A percentile compares a stretch with the other conserved stretches of the same genome.
Conservation (phyloP, 1,284 basidiomycete species). For the Ceratobasidium sp. region DNA sequence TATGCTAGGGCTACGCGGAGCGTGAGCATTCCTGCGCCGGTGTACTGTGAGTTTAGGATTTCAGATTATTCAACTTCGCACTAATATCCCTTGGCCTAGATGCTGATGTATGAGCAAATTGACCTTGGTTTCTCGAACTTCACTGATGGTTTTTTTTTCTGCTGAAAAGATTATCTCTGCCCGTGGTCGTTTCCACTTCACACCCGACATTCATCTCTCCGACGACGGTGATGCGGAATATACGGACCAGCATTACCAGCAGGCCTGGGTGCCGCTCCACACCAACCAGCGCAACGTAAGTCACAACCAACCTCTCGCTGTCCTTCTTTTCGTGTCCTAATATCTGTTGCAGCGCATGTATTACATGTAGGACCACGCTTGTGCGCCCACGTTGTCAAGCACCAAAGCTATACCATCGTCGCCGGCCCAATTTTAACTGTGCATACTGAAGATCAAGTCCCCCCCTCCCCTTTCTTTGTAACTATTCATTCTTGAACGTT, state of each 20-base stretch:
- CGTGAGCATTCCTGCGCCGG: constrained; percentile 35
- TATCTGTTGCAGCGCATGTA: constrained; percentile 24
- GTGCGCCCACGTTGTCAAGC: neutral
- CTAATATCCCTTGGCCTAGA: constrained; percentile 1
- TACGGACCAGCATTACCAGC: constrained; percentile 39
- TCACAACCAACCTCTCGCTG: neutral
- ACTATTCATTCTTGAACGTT: neutral
- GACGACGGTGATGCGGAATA: constrained; percentile 35
- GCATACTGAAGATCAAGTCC: constrained; percentile 28
- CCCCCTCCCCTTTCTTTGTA: neutral
- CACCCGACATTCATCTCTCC: constrained; percentile 21
- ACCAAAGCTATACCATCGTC: too few relatives aligned
- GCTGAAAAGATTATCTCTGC: constrained; percentile 39
- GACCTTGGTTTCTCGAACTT: neutral
- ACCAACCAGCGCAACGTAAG: constrained; percentile 19
- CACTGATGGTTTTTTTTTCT: neutral
- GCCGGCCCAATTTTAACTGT: constrained; percentile 7
- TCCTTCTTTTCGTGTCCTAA: too few relatives aligned
- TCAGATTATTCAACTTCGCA: neutral
- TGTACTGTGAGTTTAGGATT: constrained; percentile 21
- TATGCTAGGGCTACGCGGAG: constrained; percentile 31
- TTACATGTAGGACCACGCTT: constrained; percentile 17
- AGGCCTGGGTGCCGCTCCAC: constrained; percentile 34
- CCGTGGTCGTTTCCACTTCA: constrained; percentile 37
- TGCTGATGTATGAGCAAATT: constrained; percentile 21